Conservation (phyloP, 768 basidiomycete species). For the Porpolomopsis calyptriformis region DNA sequence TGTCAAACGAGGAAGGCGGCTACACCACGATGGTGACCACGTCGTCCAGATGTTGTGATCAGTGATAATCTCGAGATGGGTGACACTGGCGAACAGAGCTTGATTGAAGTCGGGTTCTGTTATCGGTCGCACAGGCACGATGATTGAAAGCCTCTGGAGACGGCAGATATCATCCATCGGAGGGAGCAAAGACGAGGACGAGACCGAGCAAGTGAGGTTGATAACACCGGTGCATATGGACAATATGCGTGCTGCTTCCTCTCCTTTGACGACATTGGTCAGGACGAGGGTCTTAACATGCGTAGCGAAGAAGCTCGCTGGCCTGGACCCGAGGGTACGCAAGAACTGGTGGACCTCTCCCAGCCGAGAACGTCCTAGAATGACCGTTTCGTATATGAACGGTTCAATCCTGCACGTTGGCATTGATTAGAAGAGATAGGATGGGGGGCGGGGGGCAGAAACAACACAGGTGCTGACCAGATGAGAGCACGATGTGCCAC, state of each 20-base stretch:
- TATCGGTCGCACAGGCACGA: slow-evolving; percentile 15
- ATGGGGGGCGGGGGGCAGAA: neutral
- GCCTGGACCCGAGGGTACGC: slow-evolving; percentile 23
- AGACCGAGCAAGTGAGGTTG: slow-evolving; percentile 22
- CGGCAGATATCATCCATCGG: slow-evolving; percentile 19
- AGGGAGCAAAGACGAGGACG: slow-evolving; percentile 13
- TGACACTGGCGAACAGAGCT: slow-evolving; percentile 22
- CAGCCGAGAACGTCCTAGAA: slow-evolving; percentile 18
- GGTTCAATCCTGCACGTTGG: slow-evolving; percentile 26
- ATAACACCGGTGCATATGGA: slow-evolving; percentile 26
- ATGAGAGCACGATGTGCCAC: slow-evolving; percentile 25
- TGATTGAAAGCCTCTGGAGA: slow-evolving; percentile 27
- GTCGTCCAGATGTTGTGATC: slow-evolving; percentile 15
- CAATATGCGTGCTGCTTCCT: slow-evolving; percentile 23
- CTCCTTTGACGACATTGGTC: slow-evolving; percentile 21
- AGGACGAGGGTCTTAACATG: slow-evolving; percentile 31
- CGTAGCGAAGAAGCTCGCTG: slow-evolving; percentile 24
- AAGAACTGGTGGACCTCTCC: slow-evolving; percentile 25
- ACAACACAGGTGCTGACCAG: slow-evolving; percentile 21
- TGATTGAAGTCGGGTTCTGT: slow-evolving; percentile 4
- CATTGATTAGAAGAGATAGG: neutral
- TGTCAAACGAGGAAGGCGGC: slow-evolving; percentile 20
- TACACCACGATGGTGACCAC: slow-evolving; percentile 16
- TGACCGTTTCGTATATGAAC: slow-evolving; percentile 28
- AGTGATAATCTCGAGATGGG: slow-evolving; percentile 27